Evolutionary conservation across 257 asterid species (phyloP).

Genomic region (Capsicum chinense): DNA sequence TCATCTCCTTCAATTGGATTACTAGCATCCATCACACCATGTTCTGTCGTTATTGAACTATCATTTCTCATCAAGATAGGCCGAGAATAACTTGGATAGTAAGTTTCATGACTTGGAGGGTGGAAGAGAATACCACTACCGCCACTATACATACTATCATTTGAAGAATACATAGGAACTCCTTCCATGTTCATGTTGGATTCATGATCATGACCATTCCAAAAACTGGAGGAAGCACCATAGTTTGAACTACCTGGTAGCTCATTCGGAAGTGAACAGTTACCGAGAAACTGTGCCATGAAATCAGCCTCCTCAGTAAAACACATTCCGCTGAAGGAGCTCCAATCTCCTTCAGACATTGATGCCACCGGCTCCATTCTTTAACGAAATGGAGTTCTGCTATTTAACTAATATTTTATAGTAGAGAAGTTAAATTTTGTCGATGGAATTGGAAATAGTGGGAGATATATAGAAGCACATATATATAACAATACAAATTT

Average conservation of each 20-base stretch:
- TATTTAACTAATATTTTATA: not conserved
- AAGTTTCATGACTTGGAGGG: conserved; percentile 34
- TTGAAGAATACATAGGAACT: conserved; percentile 35
- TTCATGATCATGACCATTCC: conserved; percentile 28
- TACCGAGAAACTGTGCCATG: conserved; percentile 42
- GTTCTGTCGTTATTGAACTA: conserved; percentile 39
- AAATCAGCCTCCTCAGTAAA: conserved; percentile 52
- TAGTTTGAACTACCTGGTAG: conserved; percentile 32
- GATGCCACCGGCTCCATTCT: conserved; percentile 60
- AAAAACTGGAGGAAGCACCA: conserved; percentile 25
- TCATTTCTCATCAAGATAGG: conserved; percentile 26
- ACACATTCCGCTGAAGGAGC: conserved; percentile 58
- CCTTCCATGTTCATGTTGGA: conserved; percentile 36
- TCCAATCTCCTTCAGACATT: conserved; percentile 74
- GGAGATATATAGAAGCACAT: not conserved
- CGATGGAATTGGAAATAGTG: not conserved
- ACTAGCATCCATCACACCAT: conserved; percentile 13
- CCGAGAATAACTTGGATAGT: conserved; percentile 8
- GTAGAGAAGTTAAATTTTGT: not conserved
- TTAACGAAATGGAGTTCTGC: not conserved
- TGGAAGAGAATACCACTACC: conserved; percentile 37
- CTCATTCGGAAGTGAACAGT: conserved; percentile 41
- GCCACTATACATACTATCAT: conserved; percentile 21
- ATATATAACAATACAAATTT: not conserved
- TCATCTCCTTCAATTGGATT: conserved; percentile 40